Conservation (phyloP, 2,329 filamentous ascomycete genomes). For the Anthostomella pinea region DNA sequence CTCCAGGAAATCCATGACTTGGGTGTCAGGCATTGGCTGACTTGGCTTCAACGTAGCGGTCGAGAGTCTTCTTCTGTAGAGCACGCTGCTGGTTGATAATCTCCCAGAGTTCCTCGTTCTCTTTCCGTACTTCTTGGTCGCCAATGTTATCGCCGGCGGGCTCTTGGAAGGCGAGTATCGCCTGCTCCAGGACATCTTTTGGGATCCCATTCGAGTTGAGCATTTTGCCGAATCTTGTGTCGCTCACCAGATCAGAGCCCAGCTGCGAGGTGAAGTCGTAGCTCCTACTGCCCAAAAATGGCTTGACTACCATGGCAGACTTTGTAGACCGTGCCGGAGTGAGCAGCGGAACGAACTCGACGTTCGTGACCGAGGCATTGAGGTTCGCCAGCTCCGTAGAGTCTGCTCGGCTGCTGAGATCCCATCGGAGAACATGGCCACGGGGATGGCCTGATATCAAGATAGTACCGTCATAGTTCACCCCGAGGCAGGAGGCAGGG, state of each 20-base stretch:
- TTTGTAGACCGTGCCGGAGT: slow-evolving; percentile 47
- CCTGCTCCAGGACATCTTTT: slow-evolving; percentile 45
- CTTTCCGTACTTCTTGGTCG: slow-evolving; percentile 36
- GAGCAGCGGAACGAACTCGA: slow-evolving; percentile 67
- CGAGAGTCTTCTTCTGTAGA: slow-evolving; percentile 39
- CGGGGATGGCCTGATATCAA: slow-evolving; percentile 78
- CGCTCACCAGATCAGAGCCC: slow-evolving; percentile 37
- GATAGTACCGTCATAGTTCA: slow-evolving; percentile 79
- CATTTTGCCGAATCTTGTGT: slow-evolving; percentile 45
- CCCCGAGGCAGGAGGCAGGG: slow-evolving; percentile 62
- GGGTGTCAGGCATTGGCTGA: slow-evolving; percentile 21
- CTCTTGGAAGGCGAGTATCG: slow-evolving; percentile 45
- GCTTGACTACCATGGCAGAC: slow-evolving; percentile 70
- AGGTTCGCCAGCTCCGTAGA: slow-evolving; percentile 66
- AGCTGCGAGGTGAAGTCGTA: slow-evolving; percentile 68
- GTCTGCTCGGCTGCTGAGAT: slow-evolving; percentile 67
- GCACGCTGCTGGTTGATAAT: slow-evolving; percentile 43
- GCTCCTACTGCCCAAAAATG: slow-evolving; percentile 63
- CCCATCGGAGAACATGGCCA: slow-evolving; percentile 80
- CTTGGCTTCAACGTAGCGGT: slow-evolving; percentile 29
- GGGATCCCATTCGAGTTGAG: slow-evolving; percentile 48
- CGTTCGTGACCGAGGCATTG: slow-evolving; percentile 78
- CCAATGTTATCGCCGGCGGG: slow-evolving; percentile 26
- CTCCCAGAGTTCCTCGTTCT: slow-evolving; percentile 44
- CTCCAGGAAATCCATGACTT: slow-evolving; percentile 1